Percentiles rank a stretch among this genome's conserved stretches.
Conservation (phyloP, 176 grass and related monocot species). For the Ensete ventricosum region DNA sequence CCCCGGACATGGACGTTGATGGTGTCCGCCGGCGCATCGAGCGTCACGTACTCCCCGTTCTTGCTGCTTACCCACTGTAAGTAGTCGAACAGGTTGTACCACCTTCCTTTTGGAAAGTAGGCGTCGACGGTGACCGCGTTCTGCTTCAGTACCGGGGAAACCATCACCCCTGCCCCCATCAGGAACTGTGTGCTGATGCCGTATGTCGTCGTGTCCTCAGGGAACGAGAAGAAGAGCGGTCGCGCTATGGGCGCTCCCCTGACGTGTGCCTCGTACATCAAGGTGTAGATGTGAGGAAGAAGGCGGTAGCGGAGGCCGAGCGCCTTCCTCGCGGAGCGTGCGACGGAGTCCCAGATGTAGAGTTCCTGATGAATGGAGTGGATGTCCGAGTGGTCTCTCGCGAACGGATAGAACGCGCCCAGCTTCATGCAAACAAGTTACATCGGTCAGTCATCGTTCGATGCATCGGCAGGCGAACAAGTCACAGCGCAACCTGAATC, state of each 20-base stretch:
- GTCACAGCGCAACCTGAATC: conserved; percentile 56
- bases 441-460: not conserved
- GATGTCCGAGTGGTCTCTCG: conserved; percentile 53
- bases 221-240: conserved; percentile 88
- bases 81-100: conserved; percentile 59
- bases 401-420: conserved; percentile 83
- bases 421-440: conserved; percentile 35
- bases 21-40: conserved; percentile 40
- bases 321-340: conserved; percentile 48
- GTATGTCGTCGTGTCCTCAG: conserved; percentile 36
- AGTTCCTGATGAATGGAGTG: conserved; percentile 46
- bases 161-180: conserved; percentile 50
- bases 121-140: conserved; percentile 38
- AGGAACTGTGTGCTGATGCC: conserved; percentile 52
- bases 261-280: conserved; percentile 62
- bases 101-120: conserved; percentile 51
- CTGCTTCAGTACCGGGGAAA: conserved; percentile 46
- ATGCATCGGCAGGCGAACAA: not conserved
- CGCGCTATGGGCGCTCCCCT: conserved; percentile 58
- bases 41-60: conserved; percentile 31
- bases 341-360: conserved; percentile 55
- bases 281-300: conserved; percentile 62
- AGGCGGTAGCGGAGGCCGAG: conserved; percentile 58
- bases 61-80: conserved; percentile 4
- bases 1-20: conserved; percentile 56